These are phyloP conservation scores for Diaporthe vexans DNA, from an alignment of 2,329 filamentous ascomycete genomes.

Conservation along the genomic window DNA sequence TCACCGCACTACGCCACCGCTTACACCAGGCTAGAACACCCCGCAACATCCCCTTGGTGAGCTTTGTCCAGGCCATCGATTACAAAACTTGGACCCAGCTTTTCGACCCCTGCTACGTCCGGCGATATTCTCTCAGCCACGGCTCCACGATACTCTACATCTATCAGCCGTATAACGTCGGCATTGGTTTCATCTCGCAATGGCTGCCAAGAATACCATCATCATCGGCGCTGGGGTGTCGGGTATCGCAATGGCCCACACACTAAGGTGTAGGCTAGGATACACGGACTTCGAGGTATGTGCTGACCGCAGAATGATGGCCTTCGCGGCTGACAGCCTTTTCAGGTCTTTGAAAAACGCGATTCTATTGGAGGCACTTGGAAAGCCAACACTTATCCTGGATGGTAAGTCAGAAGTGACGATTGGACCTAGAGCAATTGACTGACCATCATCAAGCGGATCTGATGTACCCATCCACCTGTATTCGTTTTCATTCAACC, in stretches of 20 bases:
- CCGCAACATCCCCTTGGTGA: neutral
- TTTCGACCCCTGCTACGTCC: neutral
- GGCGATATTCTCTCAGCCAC: neutral
- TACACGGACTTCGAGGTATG: conserved; percentile 1
- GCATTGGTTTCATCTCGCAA: neutral
- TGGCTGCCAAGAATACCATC: conserved; percentile 25
- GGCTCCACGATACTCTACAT: too few species aligned
- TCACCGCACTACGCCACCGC: neutral
- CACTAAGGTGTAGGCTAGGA: conserved; percentile 6
- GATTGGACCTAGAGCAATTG: neutral
- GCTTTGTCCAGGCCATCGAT: neutral
- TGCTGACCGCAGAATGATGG: accelerated
- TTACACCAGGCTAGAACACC: neutral
- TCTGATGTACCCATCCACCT: conserved; percentile 18
- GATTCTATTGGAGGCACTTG: neutral
- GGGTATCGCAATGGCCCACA: conserved; percentile 29
- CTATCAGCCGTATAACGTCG: neutral
- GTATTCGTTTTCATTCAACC: conserved; percentile 1
- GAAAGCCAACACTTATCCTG: conserved; percentile 20
- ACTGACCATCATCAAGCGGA: neutral
- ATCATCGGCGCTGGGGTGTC: conserved; percentile 24
- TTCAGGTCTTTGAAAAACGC: neutral
- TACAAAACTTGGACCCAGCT: too few species aligned
- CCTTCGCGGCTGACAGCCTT: neutral
- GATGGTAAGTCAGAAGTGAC: neutral